Conservation (phyloP, 164 flowering plant genomes). For the Euptelea pleiosperma region DNA sequence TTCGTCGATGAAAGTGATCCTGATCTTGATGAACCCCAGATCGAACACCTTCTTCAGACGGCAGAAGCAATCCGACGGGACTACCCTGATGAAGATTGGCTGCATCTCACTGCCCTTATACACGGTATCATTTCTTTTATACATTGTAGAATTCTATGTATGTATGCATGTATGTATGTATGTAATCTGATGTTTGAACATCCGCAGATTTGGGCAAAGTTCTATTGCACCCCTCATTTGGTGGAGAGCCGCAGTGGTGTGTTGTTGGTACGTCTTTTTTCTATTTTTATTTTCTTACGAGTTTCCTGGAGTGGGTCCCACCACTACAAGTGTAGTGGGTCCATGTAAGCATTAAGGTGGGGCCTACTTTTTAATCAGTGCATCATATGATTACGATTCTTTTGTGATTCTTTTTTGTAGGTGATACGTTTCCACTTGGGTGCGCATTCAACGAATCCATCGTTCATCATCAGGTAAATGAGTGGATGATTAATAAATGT, state of each 20-base stretch:
- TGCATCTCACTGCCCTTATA: conserved; percentile 44
- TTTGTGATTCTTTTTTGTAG: conserved; percentile 5
- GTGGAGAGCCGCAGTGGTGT: conserved; percentile 39
- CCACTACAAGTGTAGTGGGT: neutral
- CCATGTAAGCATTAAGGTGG: neutral
- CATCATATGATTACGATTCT: neutral
- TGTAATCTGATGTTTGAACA: neutral
- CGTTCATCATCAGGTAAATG: conserved; percentile 24
- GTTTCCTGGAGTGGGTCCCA: too few relatives aligned
- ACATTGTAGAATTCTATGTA: neutral
- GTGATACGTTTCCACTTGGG: conserved; percentile 36
- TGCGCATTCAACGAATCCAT: conserved; percentile 27
- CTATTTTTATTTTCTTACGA: neutral
- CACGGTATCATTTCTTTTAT: conserved; percentile 25
- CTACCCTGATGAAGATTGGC: conserved; percentile 45
- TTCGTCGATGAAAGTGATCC: conserved; percentile 43
- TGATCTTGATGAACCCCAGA: conserved; percentile 45
- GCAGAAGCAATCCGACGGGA: conserved; percentile 44
- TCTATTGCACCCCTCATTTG: conserved; percentile 32
- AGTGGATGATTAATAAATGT: neutral
- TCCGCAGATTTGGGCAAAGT: conserved; percentile 40
- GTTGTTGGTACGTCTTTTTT: conserved; percentile 30
- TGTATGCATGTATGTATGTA: neutral
- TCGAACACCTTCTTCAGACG: conserved; percentile 38
- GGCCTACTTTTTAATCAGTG: neutral